Conservation (phyloP, 768 basidiomycete genomes). For the Mrakia gelida region DNA sequence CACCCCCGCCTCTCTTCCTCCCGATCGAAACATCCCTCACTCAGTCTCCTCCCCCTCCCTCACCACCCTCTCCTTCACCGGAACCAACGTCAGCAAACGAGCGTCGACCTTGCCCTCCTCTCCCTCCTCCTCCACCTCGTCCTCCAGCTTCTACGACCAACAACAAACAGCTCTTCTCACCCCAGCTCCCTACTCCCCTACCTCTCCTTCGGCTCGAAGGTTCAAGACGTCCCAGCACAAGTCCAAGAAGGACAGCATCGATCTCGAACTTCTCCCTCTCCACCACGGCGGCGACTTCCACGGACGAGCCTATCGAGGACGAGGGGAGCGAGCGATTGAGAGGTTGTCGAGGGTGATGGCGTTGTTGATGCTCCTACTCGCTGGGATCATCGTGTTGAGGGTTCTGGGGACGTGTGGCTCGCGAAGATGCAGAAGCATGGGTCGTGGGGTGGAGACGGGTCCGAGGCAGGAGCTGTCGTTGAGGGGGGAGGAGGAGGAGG, state of each 20-base stretch:
- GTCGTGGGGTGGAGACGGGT: too few relatives aligned
- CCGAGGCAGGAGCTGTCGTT: too few relatives aligned
- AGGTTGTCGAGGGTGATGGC: not conserved
- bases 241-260: not conserved
- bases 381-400: not conserved
- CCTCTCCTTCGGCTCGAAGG: not conserved
- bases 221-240: not conserved
- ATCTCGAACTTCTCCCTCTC: not conserved
- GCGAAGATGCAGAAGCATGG: not conserved
- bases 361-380: not conserved
- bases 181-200: not conserved
- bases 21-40: not conserved
- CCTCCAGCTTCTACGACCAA: not conserved
- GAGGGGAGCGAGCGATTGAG: slow-evolving; percentile 1
- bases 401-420: not conserved
- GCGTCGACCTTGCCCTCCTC: not conserved
- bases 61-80: not conserved
- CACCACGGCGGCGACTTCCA: not conserved
- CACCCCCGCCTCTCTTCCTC: slow-evolving; percentile 6
- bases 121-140: too few relatives aligned
- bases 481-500: too few relatives aligned
- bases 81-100: not conserved
- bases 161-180: not conserved
- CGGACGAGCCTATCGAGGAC: not conserved
- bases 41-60: not conserved